Evolutionary conservation across 768 basidiomycete species (phyloP), one percentile per base, ranked within the genome.

Genomic region (Termitomyces titanicus): DNA sequence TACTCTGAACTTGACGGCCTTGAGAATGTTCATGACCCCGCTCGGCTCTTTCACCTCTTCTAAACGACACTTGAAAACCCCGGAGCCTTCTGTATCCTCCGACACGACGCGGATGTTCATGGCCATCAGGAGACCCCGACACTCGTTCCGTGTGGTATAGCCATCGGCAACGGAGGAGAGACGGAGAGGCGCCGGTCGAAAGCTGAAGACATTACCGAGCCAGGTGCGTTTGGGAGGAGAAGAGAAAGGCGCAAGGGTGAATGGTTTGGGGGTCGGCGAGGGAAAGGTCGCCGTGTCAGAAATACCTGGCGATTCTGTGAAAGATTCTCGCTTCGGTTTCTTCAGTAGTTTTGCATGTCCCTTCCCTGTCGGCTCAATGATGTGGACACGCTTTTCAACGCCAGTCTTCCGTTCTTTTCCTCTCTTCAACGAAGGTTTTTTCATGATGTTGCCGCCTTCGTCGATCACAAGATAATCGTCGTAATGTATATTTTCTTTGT

Each of bases 191-290:
- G 82, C 73, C 0, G 90, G 84, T 64, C 88, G 92, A 74, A 92
- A 86, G 66, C 83, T 89, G 80, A 98, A 95, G 39, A 97, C 80
- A 63, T 86, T 89, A 42, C 85, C 84, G 58, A 99, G 82, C 96
- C 95, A 98, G 48, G 79, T 82, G 58, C 83, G 82, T 71, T 80
- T 86, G 17, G 83, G 80, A 25, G 73, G 72, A 20, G 70, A 64
- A 52, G 68, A 70, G 53, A 72, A 71, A 53, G 76, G 74, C 27
- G 80, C 37, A 70, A 42, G 76, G 6, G 54, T 48, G 48, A 59
- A 70, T 3, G 77, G 72, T n/a, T 74, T 72, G 2, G 75, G 72
- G 40, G 79, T 67, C 31, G 54, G 56, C 40, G 58, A 61, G 54
- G 69, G 67, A 38, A 69, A 70, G 27, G 74, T 74, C 13, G 69